Conservation (phyloP, 108 stramenopile genomes). For the Nitzschia inconspicua region DNA sequence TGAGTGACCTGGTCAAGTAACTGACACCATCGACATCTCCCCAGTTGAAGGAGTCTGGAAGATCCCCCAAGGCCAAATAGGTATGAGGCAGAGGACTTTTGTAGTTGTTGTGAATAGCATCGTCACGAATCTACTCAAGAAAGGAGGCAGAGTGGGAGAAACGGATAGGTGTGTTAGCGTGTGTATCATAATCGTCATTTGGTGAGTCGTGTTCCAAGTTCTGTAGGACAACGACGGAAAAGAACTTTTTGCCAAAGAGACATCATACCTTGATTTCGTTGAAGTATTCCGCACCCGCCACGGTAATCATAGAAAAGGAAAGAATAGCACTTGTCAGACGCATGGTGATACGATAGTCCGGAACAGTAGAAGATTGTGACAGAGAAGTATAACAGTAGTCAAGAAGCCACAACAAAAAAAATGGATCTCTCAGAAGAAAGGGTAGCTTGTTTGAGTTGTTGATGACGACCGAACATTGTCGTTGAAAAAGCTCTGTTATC, state of each 20-base stretch:
- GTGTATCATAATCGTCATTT: neutral
- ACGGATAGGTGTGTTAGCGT: neutral
- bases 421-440: too few relatives aligned
- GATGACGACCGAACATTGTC: too few relatives aligned
- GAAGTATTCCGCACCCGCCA: slow-evolving; percentile 15
- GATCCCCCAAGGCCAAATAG: slow-evolving; percentile 51
- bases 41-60: slow-evolving; percentile 84
- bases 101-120: slow-evolving; percentile 28
- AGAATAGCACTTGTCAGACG: neutral
- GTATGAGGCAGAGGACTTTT: slow-evolving; percentile 63
- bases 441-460: too few relatives aligned
- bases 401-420: too few relatives aligned
- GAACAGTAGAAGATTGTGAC: too few relatives aligned
- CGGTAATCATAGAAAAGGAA: neutral
- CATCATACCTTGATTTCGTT: slow-evolving; percentile 26
- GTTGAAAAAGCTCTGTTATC: too few relatives aligned
- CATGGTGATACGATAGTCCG: slow-evolving; percentile 1
- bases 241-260: too few relatives aligned
- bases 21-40: slow-evolving; percentile 64
- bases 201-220: neutral
- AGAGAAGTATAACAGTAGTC: too few relatives aligned
- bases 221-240: neutral
- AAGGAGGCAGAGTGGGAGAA: neutral
- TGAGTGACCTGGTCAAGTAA: slow-evolving; percentile 76
- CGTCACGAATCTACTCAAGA: slow-evolving; percentile 24